Evolutionary conservation across 345 rosid genomes (phyloP).

Genomic region (Populus pruinosa): DNA sequence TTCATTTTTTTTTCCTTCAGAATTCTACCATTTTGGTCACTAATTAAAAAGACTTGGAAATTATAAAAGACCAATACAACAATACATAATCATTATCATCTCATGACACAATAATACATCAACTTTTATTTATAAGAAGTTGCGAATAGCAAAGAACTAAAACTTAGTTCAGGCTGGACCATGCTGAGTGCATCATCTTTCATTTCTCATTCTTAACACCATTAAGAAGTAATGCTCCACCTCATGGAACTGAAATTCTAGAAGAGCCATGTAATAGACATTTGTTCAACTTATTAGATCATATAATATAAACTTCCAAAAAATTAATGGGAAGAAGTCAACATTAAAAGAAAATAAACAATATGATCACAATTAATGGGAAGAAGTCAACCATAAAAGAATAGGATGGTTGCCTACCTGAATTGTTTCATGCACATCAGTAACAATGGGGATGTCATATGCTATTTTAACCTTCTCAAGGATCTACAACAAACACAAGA

Average conservation of each 20-base stretch:
- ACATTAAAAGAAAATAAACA: not conserved
- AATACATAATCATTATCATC: not conserved
- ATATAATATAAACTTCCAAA: not conserved
- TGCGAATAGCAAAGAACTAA: not conserved
- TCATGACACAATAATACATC: not conserved
- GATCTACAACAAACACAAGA: constrained; percentile 50
- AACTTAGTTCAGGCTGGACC: not conserved
- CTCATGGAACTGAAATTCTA: too few species aligned
- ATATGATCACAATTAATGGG: not conserved
- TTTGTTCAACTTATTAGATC: not conserved
- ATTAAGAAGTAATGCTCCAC: not conserved
- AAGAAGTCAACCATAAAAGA: not conserved
- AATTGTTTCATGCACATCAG: constrained; percentile 85
- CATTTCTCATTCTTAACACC: not conserved
- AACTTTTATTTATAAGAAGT: not conserved
- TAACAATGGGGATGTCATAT: constrained; percentile 77
- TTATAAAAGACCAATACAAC: not conserved
- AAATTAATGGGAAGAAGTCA: not conserved
- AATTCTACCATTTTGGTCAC: not conserved
- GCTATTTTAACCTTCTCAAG: constrained; percentile 93
- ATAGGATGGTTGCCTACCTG: constrained; percentile 48
- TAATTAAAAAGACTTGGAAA: not conserved
- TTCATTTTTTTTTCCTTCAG: not conserved
- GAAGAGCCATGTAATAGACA: not conserved
- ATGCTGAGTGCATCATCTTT: not conserved